Evolutionary conservation across 2,329 filamentous ascomycete genomes (phyloP), one percentile per base, ranked within the genome.

Genomic region (Penicillium concentricum): DNA sequence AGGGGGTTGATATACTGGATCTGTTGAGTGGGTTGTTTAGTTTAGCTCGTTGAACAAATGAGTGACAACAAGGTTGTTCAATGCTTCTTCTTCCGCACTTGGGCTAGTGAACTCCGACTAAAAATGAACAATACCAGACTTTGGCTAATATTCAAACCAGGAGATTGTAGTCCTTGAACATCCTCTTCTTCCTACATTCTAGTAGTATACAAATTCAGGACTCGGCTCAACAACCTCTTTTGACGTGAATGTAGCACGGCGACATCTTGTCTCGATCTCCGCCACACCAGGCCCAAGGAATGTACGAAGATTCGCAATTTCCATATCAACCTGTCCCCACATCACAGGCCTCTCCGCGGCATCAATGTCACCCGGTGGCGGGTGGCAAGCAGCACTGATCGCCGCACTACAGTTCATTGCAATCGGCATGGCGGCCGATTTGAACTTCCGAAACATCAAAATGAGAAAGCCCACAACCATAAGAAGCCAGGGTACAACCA

Each of bases 351-450:
- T 49, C 8, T 49, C 15, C n/a, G 46, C 46, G 2, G 34, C 35
- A 38, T 49, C 35, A 1, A 24, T 15, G 6, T 49, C 46, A 9
- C 26, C 34, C 18, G 20, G 4, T 2, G 51, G 34, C 12, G 48
- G 37, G n/a, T 51, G 48, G 18, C 48, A 51, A 22, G 48, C 48
- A 2, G 48, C 48, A 30, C 48, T 51, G 22, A 51, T 42, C 15
- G 26, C 48, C 3, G 26, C 37, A 13, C 48, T 51, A 15, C n/a
- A 41, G 22, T 22, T 42, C 24, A 41, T 30, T 8, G 48, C 48
- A 24, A 51, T 20, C 26, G 37, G 48, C 26, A 51, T 51, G 16
- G 24, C 26, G 2, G 48, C 24, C n/a, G 35, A 41, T 26, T 51
- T 30, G 18, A 51, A 42, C 20, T 15, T 51, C 5, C 48, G 24